A percentile compares a stretch with the other conserved stretches of the same genome.
Conservation (phyloP, 78 protist species). For the slime mould (Dictyostelium discoideum) region DNA sequence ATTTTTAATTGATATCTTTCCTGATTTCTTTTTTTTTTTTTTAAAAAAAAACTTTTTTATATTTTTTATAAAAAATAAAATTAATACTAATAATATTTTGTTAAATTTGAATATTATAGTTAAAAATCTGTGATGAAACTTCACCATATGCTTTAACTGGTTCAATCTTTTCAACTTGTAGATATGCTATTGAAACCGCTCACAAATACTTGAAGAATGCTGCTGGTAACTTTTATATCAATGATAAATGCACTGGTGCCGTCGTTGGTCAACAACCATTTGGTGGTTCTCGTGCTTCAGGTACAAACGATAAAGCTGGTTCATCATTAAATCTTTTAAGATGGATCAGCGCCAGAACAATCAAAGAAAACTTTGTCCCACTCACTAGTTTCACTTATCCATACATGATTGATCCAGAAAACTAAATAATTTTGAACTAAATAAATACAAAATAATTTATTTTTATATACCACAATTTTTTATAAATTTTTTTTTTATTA, state of each 20-base stretch:
- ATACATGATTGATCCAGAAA: constrained; percentile 73
- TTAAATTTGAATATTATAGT: background rate
- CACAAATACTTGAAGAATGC: constrained; percentile 73
- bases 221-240: constrained; percentile 97
- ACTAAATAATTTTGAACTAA: constrained; percentile 29
- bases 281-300: constrained; percentile 90
- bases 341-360: constrained; percentile 89
- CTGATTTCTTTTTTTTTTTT: background rate
- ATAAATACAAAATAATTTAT: background rate
- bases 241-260: constrained; percentile 97
- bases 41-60: background rate
- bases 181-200: constrained; percentile 71
- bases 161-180: constrained; percentile 85
- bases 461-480: too few species aligned
- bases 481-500: too few species aligned
- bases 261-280: constrained; percentile 97
- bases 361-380: constrained; percentile 93
- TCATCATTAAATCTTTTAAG: constrained; percentile 79
- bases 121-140: constrained; percentile 78
- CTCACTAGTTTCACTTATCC: constrained; percentile 81
- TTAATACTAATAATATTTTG: background rate
- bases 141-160: constrained; percentile 95
- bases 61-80: background rate
- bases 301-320: constrained; percentile 98
- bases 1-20: constrained; percentile 8